Conservation (phyloP, 2,329 filamentous ascomycete genomes). For the Colletotrichum godetiae region DNA sequence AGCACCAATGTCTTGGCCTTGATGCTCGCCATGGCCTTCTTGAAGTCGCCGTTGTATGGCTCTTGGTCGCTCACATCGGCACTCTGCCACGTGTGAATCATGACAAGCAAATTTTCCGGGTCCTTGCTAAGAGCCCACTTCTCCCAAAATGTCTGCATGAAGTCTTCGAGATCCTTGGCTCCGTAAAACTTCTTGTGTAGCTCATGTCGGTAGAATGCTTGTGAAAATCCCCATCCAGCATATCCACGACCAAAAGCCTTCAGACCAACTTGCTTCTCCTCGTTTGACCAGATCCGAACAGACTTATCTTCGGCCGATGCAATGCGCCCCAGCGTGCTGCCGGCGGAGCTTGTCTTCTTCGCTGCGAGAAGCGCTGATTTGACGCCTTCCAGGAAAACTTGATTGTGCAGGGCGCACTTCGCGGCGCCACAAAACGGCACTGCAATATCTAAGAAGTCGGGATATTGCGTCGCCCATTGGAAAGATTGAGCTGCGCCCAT, state of each 20-base stretch:
- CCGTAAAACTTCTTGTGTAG: conserved; percentile 63
- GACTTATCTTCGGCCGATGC: conserved; percentile 35
- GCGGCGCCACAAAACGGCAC: conserved; percentile 64
- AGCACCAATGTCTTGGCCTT: conserved; percentile 79
- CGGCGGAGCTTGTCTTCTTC: conserved; percentile 63
- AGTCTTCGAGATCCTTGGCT: conserved; percentile 70
- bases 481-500: conserved; percentile 68
- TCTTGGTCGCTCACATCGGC: conserved; percentile 77
- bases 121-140: conserved; percentile 79
- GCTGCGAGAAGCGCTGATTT: conserved; percentile 57
- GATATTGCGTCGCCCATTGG: conserved; percentile 61
- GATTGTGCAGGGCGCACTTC: conserved; percentile 62
- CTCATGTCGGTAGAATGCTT: conserved; percentile 80
- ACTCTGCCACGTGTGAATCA: conserved; percentile 84
- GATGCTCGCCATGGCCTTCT: conserved; percentile 74
- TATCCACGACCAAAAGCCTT: conserved; percentile 82
- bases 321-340: conserved; percentile 44
- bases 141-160: conserved; percentile 82
- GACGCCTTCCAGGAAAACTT: conserved; percentile 65
- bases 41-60: conserved; percentile 75
- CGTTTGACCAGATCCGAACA: conserved; percentile 51
- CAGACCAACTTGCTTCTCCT: conserved; percentile 55
- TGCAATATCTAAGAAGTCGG: conserved; percentile 57
- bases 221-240: conserved; percentile 84
- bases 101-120: conserved; percentile 78